Conservation (phyloP, 2,329 filamentous ascomycete species). For the Scedosporium aurantiacum region DNA sequence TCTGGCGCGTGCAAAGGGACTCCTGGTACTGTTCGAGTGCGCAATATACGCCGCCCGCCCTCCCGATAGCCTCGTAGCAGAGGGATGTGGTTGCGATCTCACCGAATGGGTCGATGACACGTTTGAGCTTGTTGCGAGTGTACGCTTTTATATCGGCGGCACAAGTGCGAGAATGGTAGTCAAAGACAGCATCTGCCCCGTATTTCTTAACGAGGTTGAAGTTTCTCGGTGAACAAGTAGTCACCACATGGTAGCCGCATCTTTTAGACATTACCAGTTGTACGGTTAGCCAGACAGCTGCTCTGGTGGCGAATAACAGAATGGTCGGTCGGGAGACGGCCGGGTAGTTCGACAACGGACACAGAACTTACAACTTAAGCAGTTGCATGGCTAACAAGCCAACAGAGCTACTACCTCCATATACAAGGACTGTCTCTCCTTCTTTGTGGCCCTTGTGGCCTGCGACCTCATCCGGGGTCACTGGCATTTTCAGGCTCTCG, state of each 20-base stretch:
- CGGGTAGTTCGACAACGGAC: too few relatives aligned
- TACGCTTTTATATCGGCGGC: conserved; percentile 15
- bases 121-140: conserved; percentile 14
- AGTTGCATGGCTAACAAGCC: conserved; percentile 34
- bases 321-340: background rate
- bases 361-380: conserved; percentile 16
- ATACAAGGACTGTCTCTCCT: conserved; percentile 25
- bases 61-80: conserved; percentile 12
- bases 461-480: conserved; percentile 1
- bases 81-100: conserved; percentile 1
- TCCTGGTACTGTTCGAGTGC: conserved; percentile 22
- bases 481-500: conserved; percentile 18
- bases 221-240: conserved; percentile 27
- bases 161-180: conserved; percentile 25
- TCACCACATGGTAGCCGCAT: conserved; percentile 23
- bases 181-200: conserved; percentile 34
- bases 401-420: conserved; percentile 40
- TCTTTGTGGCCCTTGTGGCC: background rate
- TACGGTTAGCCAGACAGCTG: background rate
- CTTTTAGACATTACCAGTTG: background rate
- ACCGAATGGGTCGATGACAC: conserved; percentile 1
- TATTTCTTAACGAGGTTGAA: conserved; percentile 25
- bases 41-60: conserved; percentile 26
- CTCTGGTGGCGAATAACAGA: too few relatives aligned
- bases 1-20: conserved; percentile 4